A percentile compares a stretch with the other conserved stretches of the same genome.
These are phyloP conservation scores for Yamadazyma membranifaciens DNA, from an alignment of 1,139 yeast genomes.

Conservation along the genomic window DNA sequence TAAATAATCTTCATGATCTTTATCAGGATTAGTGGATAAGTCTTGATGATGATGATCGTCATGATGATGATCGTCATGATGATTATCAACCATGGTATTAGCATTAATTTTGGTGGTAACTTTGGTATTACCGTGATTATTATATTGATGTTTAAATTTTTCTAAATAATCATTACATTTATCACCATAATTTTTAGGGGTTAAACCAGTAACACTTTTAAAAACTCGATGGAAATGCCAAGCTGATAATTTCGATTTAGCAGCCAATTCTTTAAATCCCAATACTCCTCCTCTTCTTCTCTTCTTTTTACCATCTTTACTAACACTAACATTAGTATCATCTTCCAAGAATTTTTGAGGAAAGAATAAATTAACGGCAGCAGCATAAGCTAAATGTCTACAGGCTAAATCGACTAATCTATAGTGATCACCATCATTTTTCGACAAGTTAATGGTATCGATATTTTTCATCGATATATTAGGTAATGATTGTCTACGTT, in stretches of 20 bases:
- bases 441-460: constrained; percentile 35
- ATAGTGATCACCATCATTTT: constrained; percentile 66
- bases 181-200: constrained; percentile 89
- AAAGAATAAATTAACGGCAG: constrained; percentile 51
- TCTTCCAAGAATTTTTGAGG: constrained; percentile 16
- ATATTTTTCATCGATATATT: constrained; percentile 11
- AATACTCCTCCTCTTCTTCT: constrained; percentile 82
- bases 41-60: constrained; percentile 2
- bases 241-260: constrained; percentile 80
- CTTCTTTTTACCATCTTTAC: constrained; percentile 39
- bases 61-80: constrained; percentile 4
- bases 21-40: constrained; percentile 1
- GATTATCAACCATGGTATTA: background rate
- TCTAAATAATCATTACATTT: constrained; percentile 75
- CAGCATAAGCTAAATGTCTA: constrained; percentile 80
- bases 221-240: constrained; percentile 94
- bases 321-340: constrained; percentile 9
- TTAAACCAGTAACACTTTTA: constrained; percentile 78
- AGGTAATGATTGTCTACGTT: constrained; percentile 29
- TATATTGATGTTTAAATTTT: constrained; percentile 22
- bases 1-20: constrained; percentile 4
- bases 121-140: background rate
- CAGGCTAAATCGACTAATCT: constrained; percentile 77
- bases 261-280: constrained; percentile 86
- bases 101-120: background rate